phyloP scores from a whole-genome alignment of 768 basidiomycete species.

The Boletus sp. region DNA sequence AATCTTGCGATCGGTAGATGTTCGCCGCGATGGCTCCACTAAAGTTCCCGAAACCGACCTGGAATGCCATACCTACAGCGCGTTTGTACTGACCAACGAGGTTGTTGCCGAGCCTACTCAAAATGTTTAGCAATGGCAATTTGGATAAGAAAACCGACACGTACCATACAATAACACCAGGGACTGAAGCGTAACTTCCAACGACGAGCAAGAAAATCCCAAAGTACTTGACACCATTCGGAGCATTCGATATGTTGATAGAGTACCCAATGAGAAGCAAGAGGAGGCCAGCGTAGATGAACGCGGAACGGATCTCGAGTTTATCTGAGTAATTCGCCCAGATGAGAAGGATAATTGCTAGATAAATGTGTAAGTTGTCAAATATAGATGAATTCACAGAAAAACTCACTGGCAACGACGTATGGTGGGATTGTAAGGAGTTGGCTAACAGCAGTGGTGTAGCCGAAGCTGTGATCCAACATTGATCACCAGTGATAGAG shows the following conservation, averaged over 20 bases:
- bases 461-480: conserved; percentile 49
- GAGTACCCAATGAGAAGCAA: conserved; percentile 57
- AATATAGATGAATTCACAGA: not conserved
- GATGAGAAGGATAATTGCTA: conserved; percentile 51
- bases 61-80: conserved; percentile 62
- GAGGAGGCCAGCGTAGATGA: conserved; percentile 50
- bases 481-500: not conserved
- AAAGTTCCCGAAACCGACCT: conserved; percentile 54
- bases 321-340: conserved; percentile 63
- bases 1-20: conserved; percentile 58
- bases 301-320: conserved; percentile 51
- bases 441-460: conserved; percentile 54
- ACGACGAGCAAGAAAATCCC: conserved; percentile 68
- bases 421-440: conserved; percentile 71
- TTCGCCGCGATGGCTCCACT: conserved; percentile 63
- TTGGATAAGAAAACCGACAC: conserved; percentile 14
- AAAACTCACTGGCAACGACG: conserved; percentile 54
- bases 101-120: conserved; percentile 51
- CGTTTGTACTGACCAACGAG: conserved; percentile 70
- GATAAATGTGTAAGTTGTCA: not conserved
- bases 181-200: conserved; percentile 55
- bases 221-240: conserved; percentile 63
- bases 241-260: conserved; percentile 58
- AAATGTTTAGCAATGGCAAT: not conserved
- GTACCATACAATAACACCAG: conserved; percentile 62